A percentile compares a stretch with the other conserved stretches of the same genome.
Evolutionary conservation across 192 early-diverging fungal species (phyloP).

Genomic region (Funneliformis mosseae): DNA sequence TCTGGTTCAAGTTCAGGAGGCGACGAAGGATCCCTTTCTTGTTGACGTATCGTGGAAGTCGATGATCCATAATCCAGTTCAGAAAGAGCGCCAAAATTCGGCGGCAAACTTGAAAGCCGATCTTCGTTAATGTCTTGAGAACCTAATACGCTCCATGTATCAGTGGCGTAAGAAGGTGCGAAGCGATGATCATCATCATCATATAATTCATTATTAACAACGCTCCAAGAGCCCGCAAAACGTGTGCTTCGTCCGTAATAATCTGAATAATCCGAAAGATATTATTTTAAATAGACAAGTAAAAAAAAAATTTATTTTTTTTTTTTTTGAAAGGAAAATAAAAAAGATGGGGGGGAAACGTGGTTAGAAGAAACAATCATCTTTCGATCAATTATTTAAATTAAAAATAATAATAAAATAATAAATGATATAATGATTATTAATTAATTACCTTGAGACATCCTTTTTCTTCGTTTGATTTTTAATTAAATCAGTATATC

Average conservation of each 20-base stretch:
- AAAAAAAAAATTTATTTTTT: too few relatives aligned
- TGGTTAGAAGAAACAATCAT: too few relatives aligned
- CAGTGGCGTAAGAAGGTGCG: neutral
- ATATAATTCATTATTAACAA: neutral
- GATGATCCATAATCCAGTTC: neutral
- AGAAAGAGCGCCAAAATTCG: neutral
- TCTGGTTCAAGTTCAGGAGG: constrained; percentile 1
- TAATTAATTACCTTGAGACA: too few relatives aligned
- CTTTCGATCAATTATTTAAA: too few relatives aligned
- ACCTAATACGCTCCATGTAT: neutral
- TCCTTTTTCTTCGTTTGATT: too few relatives aligned
- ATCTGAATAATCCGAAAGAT: too few relatives aligned
- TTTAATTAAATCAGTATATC: too few relatives aligned
- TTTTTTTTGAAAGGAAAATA: too few relatives aligned
- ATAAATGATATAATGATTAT: too few relatives aligned
- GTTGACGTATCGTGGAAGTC: neutral
- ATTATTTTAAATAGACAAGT: too few relatives aligned
- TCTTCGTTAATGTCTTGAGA: neutral
- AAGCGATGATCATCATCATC: neutral
- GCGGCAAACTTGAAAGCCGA: neutral
- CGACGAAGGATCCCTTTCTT: neutral
- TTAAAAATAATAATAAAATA: too few relatives aligned
- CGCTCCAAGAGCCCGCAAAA: neutral
- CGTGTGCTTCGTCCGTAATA: neutral
- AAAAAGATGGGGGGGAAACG: too few relatives aligned